Percentiles rank a stretch among this genome's conserved stretches.
Evolutionary conservation across 768 basidiomycete genomes (phyloP).

Genomic region (Fibroporia radiculosa): DNA sequence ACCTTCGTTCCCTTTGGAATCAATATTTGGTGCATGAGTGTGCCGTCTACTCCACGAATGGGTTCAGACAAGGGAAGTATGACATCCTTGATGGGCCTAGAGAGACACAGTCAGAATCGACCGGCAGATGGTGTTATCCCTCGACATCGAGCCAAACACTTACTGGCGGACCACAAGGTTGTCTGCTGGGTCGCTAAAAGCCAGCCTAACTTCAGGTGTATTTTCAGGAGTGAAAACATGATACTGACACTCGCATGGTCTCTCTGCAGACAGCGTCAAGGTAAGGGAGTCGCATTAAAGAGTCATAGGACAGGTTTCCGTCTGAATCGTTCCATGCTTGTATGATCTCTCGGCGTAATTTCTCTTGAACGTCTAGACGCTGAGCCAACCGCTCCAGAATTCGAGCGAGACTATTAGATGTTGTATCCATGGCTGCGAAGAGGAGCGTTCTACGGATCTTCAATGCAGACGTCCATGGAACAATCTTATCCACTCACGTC

Average conservation of each 20-base stretch:
- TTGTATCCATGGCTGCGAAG: slow-evolving; percentile 13
- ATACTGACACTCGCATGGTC: slow-evolving; percentile 20
- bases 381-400: slow-evolving; percentile 9
- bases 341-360: slow-evolving; percentile 6
- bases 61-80: slow-evolving; percentile 22
- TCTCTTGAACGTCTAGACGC: slow-evolving; percentile 8
- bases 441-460: slow-evolving; percentile 6
- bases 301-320: slow-evolving; percentile 18
- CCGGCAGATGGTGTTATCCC: not conserved
- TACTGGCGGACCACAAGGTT: slow-evolving; percentile 10
- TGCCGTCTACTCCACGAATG: slow-evolving; percentile 11
- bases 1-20: slow-evolving; percentile 33
- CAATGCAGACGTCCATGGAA: too few relatives aligned
- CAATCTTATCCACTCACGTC: slow-evolving; percentile 5
- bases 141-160: not conserved
- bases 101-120: too few relatives aligned
- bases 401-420: slow-evolving; percentile 5
- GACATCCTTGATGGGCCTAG: slow-evolving; percentile 33
- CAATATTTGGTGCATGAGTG: slow-evolving; percentile 16
- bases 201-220: not conserved
- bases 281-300: slow-evolving; percentile 18
- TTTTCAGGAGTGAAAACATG: not conserved
- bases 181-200: slow-evolving; percentile 7
- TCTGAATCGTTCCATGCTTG: not conserved
- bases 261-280: slow-evolving; percentile 22